Evolutionary conservation across 768 basidiomycete genomes (phyloP), one percentile per base, ranked within the genome.

Genomic region (Podaxis sp.): DNA sequence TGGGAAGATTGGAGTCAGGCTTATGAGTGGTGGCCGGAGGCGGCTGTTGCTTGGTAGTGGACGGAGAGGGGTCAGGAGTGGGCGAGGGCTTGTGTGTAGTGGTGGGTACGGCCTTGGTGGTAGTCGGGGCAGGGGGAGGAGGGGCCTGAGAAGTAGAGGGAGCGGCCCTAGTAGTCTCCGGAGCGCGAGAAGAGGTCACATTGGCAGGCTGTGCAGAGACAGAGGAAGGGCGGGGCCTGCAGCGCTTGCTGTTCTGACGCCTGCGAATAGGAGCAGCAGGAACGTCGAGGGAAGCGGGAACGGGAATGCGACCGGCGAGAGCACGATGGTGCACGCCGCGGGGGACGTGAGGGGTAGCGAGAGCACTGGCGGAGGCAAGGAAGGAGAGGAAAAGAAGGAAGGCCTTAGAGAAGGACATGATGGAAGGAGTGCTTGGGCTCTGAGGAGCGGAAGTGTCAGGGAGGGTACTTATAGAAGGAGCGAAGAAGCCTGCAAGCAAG

Each of bases 331-430:
- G 80, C 65, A 74, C 69, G 46, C 67, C 59, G 59, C 76, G 76
- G 57, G 75, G 70, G 61, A 68, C 65, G 69, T 83, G 82, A 39
- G 80, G 77, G 28, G 75, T 77, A 19, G 78, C 74, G 66, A 80
- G 75, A 40, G 76, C 79, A 56, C 68, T 65, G 64, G 72, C 71
- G 53, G 74, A 72, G 67, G 66, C 75, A 49, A 79, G 74, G 73
- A 84, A 66, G 66, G 80, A 74, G 69, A 82, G 64, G 69, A 83
- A 63, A 65, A 84, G 67, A 67, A 82, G 65, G 70, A 86, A 44
- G 68, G 74, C 67, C 68, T 77, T 80, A 67, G 74, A 9, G 75
- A 82, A 72, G 67, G 78, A 78, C 76, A 80, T 81, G 68, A 63
- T 39, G 40, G 57, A 66, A 65, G 40, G 58, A 64, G 59, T 60